Evolutionary conservation across 1,284 basidiomycete species (phyloP).

Genomic region (Puccinia triticina): DNA sequence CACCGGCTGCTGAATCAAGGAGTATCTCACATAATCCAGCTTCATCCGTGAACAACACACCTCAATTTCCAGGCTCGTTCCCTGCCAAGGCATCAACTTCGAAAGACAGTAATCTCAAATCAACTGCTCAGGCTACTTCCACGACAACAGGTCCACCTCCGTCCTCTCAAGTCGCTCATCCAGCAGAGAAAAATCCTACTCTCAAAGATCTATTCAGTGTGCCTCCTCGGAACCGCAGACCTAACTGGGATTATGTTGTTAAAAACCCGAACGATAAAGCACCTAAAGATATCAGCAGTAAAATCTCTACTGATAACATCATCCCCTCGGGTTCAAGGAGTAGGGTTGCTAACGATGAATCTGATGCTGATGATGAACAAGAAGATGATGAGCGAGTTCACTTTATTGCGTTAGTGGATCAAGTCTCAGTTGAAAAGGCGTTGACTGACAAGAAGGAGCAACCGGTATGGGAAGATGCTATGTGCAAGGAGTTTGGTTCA

Average conservation of each 20-base stretch:
- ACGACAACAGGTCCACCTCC: too few species aligned
- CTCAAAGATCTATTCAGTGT: too few species aligned
- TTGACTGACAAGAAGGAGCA: neutral
- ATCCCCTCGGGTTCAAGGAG: neutral
- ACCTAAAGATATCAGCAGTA: neutral
- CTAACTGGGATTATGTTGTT: neutral
- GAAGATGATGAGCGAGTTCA: neutral
- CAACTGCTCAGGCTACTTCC: too few species aligned
- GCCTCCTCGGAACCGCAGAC: neutral
- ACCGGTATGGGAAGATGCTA: conserved; percentile 2
- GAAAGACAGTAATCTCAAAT: too few species aligned
- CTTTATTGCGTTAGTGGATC: neutral
- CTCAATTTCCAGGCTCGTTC: too few species aligned
- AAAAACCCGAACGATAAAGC: neutral
- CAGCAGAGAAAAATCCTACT: too few species aligned
- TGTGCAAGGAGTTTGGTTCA: neutral
- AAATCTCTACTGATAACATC: neutral
- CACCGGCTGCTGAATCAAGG: too few species aligned
- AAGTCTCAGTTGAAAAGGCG: neutral
- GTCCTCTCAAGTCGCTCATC: too few species aligned
- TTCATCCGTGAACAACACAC: too few species aligned
- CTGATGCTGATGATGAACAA: neutral
- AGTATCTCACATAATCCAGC: too few species aligned
- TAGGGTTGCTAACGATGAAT: neutral
- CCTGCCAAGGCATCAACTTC: too few species aligned